phyloP scores from a whole-genome alignment of 148 eudicot genomes.

The Agrostemma githago region DNA sequence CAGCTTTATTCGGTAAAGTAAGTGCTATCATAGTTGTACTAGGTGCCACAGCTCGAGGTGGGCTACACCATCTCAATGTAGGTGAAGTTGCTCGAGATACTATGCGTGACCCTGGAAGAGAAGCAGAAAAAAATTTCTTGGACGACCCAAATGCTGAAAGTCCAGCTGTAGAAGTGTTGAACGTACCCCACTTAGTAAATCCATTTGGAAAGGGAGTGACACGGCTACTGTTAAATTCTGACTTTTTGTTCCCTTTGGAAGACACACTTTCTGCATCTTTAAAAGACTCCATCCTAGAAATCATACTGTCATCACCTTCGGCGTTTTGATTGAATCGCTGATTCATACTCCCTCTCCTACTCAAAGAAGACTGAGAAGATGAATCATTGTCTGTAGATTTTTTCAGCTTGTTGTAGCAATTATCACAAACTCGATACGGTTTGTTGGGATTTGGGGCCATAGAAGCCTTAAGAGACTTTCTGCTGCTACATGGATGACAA shows the following conservation, averaged over 20 bases:
- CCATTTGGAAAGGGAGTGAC: conserved; percentile 39
- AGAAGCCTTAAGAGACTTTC: conserved; percentile 57
- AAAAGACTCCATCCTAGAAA: conserved; percentile 43
- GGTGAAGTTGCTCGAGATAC: conserved; percentile 59
- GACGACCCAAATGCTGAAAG: conserved; percentile 35
- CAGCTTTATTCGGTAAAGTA: conserved; percentile 27
- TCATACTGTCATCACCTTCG: conserved; percentile 36
- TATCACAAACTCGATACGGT: conserved; percentile 72
- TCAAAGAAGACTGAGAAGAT: conserved; percentile 31
- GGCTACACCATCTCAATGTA: conserved; percentile 46
- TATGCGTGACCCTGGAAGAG: conserved; percentile 49
- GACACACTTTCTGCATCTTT: conserved; percentile 33
- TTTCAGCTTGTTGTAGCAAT: conserved; percentile 54
- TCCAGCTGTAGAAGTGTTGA: conserved; percentile 30
- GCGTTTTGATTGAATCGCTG: conserved; percentile 29
- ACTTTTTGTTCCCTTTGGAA: conserved; percentile 41
- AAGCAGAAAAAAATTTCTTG: conserved; percentile 41
- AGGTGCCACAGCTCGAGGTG: conserved; percentile 41
- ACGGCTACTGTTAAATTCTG: conserved; percentile 41
- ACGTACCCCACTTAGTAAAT: conserved; percentile 31
- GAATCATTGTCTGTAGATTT: conserved; percentile 32
- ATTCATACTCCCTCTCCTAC: conserved; percentile 38
- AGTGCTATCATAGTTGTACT: conserved; percentile 35
- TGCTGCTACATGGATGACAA: conserved; percentile 62
- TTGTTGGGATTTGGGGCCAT: conserved; percentile 63